Conservation (phyloP, 257 asterid genomes). For the Striga asiatica region DNA sequence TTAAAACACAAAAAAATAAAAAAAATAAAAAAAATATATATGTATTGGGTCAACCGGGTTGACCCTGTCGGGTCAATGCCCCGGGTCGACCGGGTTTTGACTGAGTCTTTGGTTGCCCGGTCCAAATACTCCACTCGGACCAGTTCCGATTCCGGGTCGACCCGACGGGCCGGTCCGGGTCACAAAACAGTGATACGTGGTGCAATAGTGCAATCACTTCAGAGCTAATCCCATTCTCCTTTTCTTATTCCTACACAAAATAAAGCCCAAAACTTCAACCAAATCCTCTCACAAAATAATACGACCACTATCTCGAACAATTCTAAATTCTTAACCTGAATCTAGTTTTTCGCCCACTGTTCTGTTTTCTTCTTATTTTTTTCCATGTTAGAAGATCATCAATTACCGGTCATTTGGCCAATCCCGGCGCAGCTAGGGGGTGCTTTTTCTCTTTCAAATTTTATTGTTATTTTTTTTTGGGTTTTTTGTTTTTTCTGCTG, state of each 20-base stretch:
- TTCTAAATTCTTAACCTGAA: not conserved
- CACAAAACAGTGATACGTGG: constrained; percentile 12
- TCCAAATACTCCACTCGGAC: no score
- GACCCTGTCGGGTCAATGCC: no score
- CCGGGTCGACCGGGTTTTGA: no score
- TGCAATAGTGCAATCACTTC: constrained; percentile 14
- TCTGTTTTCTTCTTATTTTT: not conserved
- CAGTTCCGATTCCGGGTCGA: no score
- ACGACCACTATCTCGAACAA: not conserved
- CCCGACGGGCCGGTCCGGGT: no score
- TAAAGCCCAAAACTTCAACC: constrained; percentile 1
- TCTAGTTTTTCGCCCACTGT: not conserved
- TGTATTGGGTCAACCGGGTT: no score
- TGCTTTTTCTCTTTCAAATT: constrained; percentile 14
- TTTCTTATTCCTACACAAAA: not conserved
- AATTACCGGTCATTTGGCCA: constrained; percentile 7
- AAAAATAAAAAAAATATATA: no score
- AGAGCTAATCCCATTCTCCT: constrained; percentile 5
- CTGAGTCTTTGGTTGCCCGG: no score
- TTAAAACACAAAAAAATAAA: no score
- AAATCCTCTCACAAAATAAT: constrained; percentile 13
- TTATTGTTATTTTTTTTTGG: not conserved
- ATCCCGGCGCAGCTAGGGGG: constrained; percentile 20
- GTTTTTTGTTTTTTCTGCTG: not conserved
- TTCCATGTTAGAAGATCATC: constrained; percentile 6